Conservation (phyloP, 1,284 basidiomycete genomes). For the Pseudozyma flocculosa region DNA sequence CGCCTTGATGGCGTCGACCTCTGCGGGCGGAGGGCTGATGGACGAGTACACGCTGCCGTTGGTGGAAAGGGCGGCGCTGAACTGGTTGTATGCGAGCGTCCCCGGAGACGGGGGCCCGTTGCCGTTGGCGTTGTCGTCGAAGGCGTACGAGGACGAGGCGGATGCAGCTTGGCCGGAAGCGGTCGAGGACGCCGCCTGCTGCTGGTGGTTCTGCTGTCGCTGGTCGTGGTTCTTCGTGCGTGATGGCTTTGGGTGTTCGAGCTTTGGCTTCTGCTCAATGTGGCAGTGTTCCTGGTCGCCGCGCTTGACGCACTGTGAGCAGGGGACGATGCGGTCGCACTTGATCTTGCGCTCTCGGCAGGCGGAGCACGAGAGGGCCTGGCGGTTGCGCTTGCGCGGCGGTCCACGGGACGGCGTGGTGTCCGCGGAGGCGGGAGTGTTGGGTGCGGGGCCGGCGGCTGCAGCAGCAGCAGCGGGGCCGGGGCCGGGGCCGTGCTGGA, state of each 20-base stretch:
- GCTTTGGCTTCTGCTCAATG: constrained; percentile 42
- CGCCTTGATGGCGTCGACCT: constrained; percentile 53
- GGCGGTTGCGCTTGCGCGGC: constrained; percentile 46
- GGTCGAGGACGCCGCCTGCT: not conserved
- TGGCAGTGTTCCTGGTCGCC: constrained; percentile 46
- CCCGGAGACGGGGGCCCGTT: constrained; percentile 18
- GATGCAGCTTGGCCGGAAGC: no score
- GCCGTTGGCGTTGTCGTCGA: not conserved
- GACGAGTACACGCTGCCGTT: constrained; percentile 14
- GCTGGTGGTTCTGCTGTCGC: not conserved
- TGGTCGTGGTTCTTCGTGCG: not conserved
- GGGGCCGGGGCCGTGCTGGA: no score
- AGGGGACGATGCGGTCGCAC: constrained; percentile 51
- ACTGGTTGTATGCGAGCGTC: constrained; percentile 18
- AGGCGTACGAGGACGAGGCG: not conserved
- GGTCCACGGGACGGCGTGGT: constrained; percentile 28
- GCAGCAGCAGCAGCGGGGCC: no score
- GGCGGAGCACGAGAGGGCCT: constrained; percentile 47
- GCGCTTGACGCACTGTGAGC: constrained; percentile 54
- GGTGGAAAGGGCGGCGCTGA: constrained; percentile 25
- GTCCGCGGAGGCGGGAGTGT: no score
- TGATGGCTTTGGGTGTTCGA: not conserved
- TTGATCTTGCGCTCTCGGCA: constrained; percentile 56
- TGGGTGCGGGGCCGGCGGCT: no score
- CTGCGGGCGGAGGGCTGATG: constrained; percentile 27